A percentile compares a stretch with the other conserved stretches of the same genome.
phyloP scores from a whole-genome alignment of 441 rosid species.

The Flueggea neowawraea region DNA sequence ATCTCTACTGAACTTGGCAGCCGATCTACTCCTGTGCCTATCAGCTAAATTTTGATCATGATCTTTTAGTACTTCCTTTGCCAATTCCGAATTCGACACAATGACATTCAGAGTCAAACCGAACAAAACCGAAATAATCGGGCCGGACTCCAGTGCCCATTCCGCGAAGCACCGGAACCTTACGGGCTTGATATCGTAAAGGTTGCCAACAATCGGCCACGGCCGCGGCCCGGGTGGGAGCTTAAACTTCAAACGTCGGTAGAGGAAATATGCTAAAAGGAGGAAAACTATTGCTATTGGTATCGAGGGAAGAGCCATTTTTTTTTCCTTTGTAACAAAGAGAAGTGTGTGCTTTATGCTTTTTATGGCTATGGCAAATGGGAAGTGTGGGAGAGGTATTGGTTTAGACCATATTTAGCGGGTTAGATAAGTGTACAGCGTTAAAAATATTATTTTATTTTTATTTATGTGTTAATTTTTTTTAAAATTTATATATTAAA shows the following conservation, averaged over 20 bases:
- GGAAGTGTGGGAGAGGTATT: no score
- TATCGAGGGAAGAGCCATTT: constrained; percentile 31
- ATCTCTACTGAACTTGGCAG: constrained; percentile 80
- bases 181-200: constrained; percentile 85
- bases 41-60: constrained; percentile 84
- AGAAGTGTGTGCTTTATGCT: no score
- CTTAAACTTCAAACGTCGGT: constrained; percentile 56
- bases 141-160: constrained; percentile 82
- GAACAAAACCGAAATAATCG: constrained; percentile 91
- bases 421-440: no score
- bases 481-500: no score
- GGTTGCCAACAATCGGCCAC: constrained; percentile 89
- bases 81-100: constrained; percentile 76
- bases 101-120: constrained; percentile 83
- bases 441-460: no score
- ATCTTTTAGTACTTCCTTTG: constrained; percentile 78
- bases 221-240: constrained; percentile 92
- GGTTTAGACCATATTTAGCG: no score
- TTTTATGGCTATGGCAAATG: no score
- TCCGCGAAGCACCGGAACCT: constrained; percentile 83
- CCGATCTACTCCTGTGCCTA: constrained; percentile 69
- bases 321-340: no score
- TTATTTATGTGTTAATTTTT: no score
- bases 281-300: constrained; percentile 19
- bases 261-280: constrained; percentile 35